These are phyloP conservation scores for Carex arenaria DNA, from an alignment of 202 grass and related monocot species.

Conservation along the genomic window DNA sequence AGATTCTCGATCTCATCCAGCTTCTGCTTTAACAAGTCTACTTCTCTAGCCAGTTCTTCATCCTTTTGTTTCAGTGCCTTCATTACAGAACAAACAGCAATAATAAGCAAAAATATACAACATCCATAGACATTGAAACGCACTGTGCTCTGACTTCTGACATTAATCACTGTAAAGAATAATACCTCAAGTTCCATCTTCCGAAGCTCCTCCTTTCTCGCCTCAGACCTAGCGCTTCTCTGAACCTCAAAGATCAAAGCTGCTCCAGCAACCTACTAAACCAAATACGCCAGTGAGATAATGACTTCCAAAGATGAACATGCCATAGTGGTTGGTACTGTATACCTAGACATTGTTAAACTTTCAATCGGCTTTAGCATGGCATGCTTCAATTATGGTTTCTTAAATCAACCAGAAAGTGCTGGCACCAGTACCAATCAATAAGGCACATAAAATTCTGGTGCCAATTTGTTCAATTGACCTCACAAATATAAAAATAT, in stretches of 20 bases:
- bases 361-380: neutral
- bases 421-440: neutral
- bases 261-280: conserved; percentile 68
- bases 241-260: conserved; percentile 96
- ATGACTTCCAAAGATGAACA: neutral
- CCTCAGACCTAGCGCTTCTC: conserved; percentile 89
- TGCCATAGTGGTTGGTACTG: neutral
- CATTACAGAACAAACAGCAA: conserved; percentile 6
- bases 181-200: conserved; percentile 86
- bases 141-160: conserved; percentile 70
- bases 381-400: neutral
- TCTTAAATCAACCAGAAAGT: neutral
- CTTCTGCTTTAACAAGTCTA: conserved; percentile 39
- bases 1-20: conserved; percentile 37
- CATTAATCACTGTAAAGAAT: neutral
- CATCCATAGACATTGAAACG: conserved; percentile 62
- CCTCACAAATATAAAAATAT: neutral
- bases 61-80: conserved; percentile 53
- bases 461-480: neutral
- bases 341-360: neutral
- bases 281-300: conserved; percentile 23
- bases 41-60: conserved; percentile 49
- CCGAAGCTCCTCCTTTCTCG: conserved; percentile 87
- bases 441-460: neutral
- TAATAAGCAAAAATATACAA: neutral